Evolutionary conservation across 2,329 filamentous ascomycete genomes (phyloP).

Genomic region (Penicillium sp.): DNA sequence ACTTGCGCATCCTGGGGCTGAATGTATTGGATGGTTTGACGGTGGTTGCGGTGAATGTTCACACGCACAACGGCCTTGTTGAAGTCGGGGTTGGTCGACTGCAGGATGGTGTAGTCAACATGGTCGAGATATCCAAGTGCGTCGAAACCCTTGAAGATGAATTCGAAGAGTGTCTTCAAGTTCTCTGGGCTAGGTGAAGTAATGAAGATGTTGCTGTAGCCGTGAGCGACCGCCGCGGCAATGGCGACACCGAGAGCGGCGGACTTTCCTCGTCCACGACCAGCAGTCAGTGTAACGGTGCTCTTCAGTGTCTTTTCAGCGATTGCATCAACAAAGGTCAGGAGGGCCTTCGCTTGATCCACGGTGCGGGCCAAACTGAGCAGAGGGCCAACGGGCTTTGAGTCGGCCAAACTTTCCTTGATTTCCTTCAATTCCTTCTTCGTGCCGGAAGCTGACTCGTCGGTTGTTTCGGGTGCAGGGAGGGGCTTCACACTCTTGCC

Average conservation of each 20-base stretch:
- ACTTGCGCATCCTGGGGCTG: constrained; percentile 94
- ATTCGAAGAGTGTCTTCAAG: constrained; percentile 96
- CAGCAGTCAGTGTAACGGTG: constrained; percentile 90
- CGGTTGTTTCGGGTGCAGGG: constrained; percentile 70
- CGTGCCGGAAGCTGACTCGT: constrained; percentile 67
- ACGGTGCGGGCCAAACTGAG: constrained; percentile 83
- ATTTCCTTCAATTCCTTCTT: constrained; percentile 75
- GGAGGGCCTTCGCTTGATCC: constrained; percentile 93
- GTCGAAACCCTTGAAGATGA: constrained; percentile 97
- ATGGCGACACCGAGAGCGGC: constrained; percentile 92
- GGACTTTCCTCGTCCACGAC: constrained; percentile 92
- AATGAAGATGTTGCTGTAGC: constrained; percentile 99
- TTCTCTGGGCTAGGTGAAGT: constrained; percentile 97
- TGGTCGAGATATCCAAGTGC: constrained; percentile 91
- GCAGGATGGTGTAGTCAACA: constrained; percentile 94
- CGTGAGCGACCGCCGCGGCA: constrained; percentile 88
- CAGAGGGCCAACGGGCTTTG: constrained; percentile 79
- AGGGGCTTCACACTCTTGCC: constrained; percentile 84
- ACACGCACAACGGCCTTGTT: constrained; percentile 98
- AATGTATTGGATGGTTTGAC: constrained; percentile 98
- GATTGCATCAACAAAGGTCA: constrained; percentile 95
- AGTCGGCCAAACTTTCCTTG: constrained; percentile 82
- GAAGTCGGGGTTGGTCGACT: constrained; percentile 97
- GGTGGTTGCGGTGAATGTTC: constrained; percentile 89
- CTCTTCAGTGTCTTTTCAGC: constrained; percentile 91